Base-by-base conservation (phyloP, 2,329 filamentous ascomycete genomes). In the Fusarium virguliforme region DNA sequence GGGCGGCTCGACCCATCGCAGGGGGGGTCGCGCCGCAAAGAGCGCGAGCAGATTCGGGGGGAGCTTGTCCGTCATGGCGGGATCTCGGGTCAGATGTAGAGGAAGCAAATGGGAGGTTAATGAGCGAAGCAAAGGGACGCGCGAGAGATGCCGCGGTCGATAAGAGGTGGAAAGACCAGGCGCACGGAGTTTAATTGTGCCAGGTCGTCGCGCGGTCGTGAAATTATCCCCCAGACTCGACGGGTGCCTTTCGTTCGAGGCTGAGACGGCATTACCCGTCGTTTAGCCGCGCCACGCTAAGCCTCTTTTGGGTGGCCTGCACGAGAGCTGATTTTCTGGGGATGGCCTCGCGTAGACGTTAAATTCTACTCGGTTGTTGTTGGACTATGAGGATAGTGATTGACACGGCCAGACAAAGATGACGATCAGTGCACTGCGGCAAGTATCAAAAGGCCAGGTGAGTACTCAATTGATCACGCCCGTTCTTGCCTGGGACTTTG, bases 61-160 rank as follows among this genome's bases (percentile, higher is more conserved):
- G 22, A 99, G 92, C 83, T 97, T 96, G 87, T 98, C 95, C 56
- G 96, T 98, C 96, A 98, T 99, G 69, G 59, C 50, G 75, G 85
- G 76, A 60, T 69, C 56, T 64, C 71, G 24, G 59, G 40, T 65
- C 48, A 32, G 43, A 26, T 32, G 22, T 15, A 60, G 58, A 62
- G 28, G 30, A 50, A 60, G 55, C n/a, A 51, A 40, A 60, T 15
- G 46, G 61, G 34, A 54, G 48, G 18, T 15, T 41, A 55, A 62
- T 32, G 54, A 69, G 58, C 18, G 70, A 58, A 61, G 35, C 57
- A 57, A 65, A 65, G 55, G 58, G 41, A 43, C 60, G 70, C 68
- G 59, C 22, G 53, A 62, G 48, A 61, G 64, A 53, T 43, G 50
- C 65, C 48, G 56, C 34, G 62, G 66, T 65, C 51, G 51, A 48